Evolutionary conservation across 148 eudicot genomes (phyloP).

Genomic region (Rhododendron mucronatum): DNA sequence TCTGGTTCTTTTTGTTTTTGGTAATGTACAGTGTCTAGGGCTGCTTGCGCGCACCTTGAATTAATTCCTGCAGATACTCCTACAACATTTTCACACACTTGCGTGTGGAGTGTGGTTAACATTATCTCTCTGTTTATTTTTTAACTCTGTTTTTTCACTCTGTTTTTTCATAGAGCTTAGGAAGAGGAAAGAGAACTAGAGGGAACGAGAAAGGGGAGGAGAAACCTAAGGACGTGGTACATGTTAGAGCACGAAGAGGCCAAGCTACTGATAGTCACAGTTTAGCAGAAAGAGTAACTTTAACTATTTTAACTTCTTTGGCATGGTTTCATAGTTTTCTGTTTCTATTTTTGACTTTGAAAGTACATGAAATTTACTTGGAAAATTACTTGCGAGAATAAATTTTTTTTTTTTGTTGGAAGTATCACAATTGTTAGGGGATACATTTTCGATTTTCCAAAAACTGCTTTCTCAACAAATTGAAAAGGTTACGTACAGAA

Average conservation of each 20-base stretch:
- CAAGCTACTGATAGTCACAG: constrained; percentile 95
- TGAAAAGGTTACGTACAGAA: background rate
- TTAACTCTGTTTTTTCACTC: background rate
- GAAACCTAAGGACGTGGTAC: constrained; percentile 62
- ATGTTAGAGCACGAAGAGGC: constrained; percentile 85
- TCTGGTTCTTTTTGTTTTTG: too few relatives aligned
- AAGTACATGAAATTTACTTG: background rate
- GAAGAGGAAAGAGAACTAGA: constrained; percentile 44
- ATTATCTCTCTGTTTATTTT: background rate
- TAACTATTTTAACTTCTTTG: background rate
- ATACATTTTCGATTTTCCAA: too few relatives aligned
- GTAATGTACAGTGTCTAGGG: too few relatives aligned
- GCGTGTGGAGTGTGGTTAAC: background rate
- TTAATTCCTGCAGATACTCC: too few relatives aligned
- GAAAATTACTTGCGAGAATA: too few relatives aligned
- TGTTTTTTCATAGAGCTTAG: constrained; percentile 28
- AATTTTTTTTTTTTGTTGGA: too few relatives aligned
- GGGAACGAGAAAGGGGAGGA: constrained; percentile 35
- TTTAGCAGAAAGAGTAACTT: constrained; percentile 76
- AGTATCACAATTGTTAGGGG: too few relatives aligned
- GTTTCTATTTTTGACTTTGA: background rate
- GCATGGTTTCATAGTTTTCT: background rate
- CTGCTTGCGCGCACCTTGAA: too few relatives aligned
- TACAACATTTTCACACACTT: too few relatives aligned
- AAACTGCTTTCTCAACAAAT: background rate